Percentiles rank a stretch among this genome's conserved stretches.
Evolutionary conservation across 352 stramenopile species (phyloP).

Genomic region (Phytophthora agathidicida): DNA sequence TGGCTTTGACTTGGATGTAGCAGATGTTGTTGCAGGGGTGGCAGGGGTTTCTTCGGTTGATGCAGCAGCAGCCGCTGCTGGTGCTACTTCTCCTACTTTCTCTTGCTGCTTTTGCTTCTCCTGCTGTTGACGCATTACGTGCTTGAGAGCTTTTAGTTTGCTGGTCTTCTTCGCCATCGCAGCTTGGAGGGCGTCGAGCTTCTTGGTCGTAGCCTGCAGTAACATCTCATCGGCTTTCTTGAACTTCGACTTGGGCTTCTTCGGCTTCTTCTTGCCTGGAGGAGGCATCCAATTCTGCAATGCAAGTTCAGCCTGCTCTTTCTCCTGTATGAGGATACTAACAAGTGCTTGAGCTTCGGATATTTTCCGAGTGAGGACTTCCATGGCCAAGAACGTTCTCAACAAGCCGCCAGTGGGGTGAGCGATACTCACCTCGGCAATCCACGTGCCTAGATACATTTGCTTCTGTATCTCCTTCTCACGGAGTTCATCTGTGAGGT

Average conservation of each 20-base stretch:
- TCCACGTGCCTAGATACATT: conserved; percentile 85
- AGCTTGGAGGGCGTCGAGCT: conserved; percentile 35
- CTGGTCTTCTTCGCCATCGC: conserved; percentile 59
- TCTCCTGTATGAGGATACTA: conserved; percentile 56
- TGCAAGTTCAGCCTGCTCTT: conserved; percentile 30
- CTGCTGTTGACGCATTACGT: conserved; percentile 26
- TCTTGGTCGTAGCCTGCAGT: conserved; percentile 37
- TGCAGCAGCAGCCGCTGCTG: not conserved
- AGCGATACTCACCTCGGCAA: conserved; percentile 85
- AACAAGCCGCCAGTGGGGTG: conserved; percentile 79
- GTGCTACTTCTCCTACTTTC: not conserved
- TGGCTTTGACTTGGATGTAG: conserved; percentile 20
- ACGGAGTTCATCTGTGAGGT: not conserved
- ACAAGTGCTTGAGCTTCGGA: conserved; percentile 59
- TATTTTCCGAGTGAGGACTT: conserved; percentile 68
- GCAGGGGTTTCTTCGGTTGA: not conserved
- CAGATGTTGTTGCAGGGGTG: not conserved
- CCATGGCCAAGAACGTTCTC: conserved; percentile 73
- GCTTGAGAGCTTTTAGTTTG: conserved; percentile 71
- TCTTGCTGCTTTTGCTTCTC: conserved; percentile 12
- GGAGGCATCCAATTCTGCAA: conserved; percentile 26
- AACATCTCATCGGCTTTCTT: conserved; percentile 45
- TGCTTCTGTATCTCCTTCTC: conserved; percentile 23
- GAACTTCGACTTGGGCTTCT: conserved; percentile 40
- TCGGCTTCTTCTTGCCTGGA: conserved; percentile 29